Evolutionary conservation across 495 filamentous ascomycete genomes (phyloP).

Genomic region (Annulohypoxylon stygium): DNA sequence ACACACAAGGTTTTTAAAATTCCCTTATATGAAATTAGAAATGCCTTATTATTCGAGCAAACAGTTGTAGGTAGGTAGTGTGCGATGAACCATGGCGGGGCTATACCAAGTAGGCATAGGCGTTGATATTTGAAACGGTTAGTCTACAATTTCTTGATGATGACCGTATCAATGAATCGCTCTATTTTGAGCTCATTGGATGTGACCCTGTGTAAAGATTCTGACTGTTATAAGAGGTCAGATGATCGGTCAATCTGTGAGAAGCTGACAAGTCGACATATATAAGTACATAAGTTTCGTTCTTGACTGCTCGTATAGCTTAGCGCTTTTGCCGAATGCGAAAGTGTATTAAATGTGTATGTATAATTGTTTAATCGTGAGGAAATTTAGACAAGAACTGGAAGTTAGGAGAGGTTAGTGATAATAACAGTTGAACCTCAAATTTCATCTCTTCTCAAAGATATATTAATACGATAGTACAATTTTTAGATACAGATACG

Average conservation of each 20-base stretch:
- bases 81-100: not conserved
- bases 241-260: not conserved
- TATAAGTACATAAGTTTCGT: constrained; percentile 24
- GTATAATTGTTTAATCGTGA: not conserved
- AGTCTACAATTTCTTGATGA: not conserved
- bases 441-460: too few relatives aligned
- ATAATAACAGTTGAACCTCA: not conserved
- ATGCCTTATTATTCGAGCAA: not conserved
- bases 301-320: constrained; percentile 18
- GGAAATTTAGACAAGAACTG: not conserved
- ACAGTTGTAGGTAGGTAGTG: not conserved
- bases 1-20: constrained; percentile 13
- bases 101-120: not conserved
- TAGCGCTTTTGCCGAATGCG: not conserved
- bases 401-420: not conserved
- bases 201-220: constrained; percentile 23
- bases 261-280: constrained; percentile 8
- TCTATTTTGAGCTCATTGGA: constrained; percentile 13
- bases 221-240: not conserved
- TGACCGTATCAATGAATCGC: constrained; percentile 1
- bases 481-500: not conserved
- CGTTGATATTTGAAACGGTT: constrained; percentile 1
- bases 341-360: not conserved
- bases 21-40: constrained; percentile 1
- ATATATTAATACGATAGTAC: not conserved